These are phyloP conservation scores for Chrysosporium queenslandicum DNA, from an alignment of 2,329 filamentous ascomycete species.

Conservation along the genomic window DNA sequence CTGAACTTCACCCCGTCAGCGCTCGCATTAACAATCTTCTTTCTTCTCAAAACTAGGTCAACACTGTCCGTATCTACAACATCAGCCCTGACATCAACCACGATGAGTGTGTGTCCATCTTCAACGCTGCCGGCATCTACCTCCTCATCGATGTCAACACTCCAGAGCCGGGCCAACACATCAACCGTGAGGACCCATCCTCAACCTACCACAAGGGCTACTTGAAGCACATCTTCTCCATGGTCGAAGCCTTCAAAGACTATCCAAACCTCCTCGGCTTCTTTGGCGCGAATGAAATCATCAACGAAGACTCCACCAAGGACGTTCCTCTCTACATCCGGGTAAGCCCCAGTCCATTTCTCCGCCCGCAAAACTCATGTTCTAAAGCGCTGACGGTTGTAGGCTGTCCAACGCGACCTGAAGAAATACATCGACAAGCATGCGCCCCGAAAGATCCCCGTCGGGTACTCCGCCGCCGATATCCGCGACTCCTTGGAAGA, in stretches of 20 bases:
- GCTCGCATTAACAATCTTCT: too few species aligned
- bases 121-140: slow-evolving; percentile 58
- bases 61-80: slow-evolving; percentile 58
- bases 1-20: too few species aligned
- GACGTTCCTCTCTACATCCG: slow-evolving; percentile 50
- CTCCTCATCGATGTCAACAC: slow-evolving; percentile 58
- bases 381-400: slow-evolving; percentile 22
- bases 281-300: slow-evolving; percentile 59
- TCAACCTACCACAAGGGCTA: slow-evolving; percentile 48
- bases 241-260: slow-evolving; percentile 57
- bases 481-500: slow-evolving; percentile 51
- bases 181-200: slow-evolving; percentile 47
- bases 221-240: slow-evolving; percentile 49
- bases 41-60: slow-evolving; percentile 40
- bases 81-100: slow-evolving; percentile 51
- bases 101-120: slow-evolving; percentile 53
- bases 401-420: slow-evolving; percentile 55
- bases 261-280: slow-evolving; percentile 58
- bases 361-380: slow-evolving; percentile 11
- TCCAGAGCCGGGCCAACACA: slow-evolving; percentile 45
- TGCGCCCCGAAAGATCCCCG: slow-evolving; percentile 48
- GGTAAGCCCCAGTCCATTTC: slow-evolving; percentile 27
- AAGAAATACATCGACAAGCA: slow-evolving; percentile 58
- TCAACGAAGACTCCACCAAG: slow-evolving; percentile 50
- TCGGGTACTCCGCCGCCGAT: slow-evolving; percentile 60